Evolutionary conservation across 164 flowering plant genomes (phyloP), one percentile per base, ranked within the genome.

Genomic region (Macadamia tetraphylla): DNA sequence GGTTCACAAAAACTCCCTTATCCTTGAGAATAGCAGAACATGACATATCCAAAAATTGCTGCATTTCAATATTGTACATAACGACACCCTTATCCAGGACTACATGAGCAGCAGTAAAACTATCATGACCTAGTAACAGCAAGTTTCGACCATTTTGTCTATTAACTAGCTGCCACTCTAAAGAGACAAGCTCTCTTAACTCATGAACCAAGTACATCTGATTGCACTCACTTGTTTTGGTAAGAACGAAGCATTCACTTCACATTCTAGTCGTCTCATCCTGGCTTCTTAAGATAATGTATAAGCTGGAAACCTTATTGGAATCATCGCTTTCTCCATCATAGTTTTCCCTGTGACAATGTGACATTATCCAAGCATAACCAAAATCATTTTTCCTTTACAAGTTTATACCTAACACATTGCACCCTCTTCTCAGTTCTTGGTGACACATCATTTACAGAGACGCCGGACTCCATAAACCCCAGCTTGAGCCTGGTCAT

Each of bases 61-160:
- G 96, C 79, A 92, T 81, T 58, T 89, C 79, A 52, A 71, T 55
- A 42, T 40, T 66, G 49, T 78, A 76, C 70, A 92, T 73, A 32
- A 79, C 55, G 29, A 80, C 79, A 0, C 76, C 86, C 69, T 84
- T 84, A 44, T 79, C 82, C 71, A 81, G 62, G 3, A 89, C 60
- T 73, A 91, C 74, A 80, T 88, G 74, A 53, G 87, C 87, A 66
- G 89, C 94, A 69, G 85, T 82, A 61, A 92, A 78, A 69, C 99
- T 91, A 74, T 95, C 99, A 9, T 95, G 97, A 75, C 82, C 76
- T 0, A 91, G 74, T 17, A 91, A 82, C 51, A 95, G 84, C 44
- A 95, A 82, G 69, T 82, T 87, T 31, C 77, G 75, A 64, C 99
- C 99, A 81, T 80, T 87, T 72, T 92, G 97, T 42, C 83, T 83